Conservation (phyloP, 1,284 basidiomycete species). For the Ustilago nuda region DNA sequence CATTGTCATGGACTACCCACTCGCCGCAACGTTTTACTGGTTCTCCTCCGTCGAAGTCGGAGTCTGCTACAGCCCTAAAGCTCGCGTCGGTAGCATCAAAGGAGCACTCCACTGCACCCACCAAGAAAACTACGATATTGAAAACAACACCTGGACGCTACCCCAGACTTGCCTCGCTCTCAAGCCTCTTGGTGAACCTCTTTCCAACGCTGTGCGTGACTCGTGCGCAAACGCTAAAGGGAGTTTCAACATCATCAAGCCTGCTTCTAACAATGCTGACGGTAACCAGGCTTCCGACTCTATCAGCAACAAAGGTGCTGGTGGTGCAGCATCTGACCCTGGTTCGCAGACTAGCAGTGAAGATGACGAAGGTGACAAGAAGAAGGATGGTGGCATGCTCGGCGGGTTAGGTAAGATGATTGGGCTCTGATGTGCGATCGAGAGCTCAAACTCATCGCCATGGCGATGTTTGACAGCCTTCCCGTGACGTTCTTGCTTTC, state of each 20-base stretch:
- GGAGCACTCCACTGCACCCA: constrained; percentile 32
- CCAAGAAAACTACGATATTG: constrained; percentile 37
- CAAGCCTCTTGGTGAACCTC: constrained; percentile 26
- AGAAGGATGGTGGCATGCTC: constrained; percentile 15
- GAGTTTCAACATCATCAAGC: constrained; percentile 32
- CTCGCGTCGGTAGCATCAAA: constrained; percentile 32
- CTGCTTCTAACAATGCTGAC: constrained; percentile 15
- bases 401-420: constrained; percentile 13
- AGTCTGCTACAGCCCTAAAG: constrained; percentile 38
- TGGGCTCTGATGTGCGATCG: neutral
- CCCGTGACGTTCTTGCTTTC: too few species aligned
- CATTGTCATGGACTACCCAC: neutral
- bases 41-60: constrained; percentile 48
- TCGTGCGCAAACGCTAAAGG: constrained; percentile 36
- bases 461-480: neutral
- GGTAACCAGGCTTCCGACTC: constrained; percentile 27
- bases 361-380: neutral
- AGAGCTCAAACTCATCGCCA: neutral
- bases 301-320: constrained; percentile 11
- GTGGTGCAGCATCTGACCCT: neutral
- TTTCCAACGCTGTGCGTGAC: constrained; percentile 23
- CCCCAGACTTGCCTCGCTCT: constrained; percentile 46
- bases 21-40: constrained; percentile 40
- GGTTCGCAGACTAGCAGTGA: constrained; percentile 2
- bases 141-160: constrained; percentile 42